Percentiles rank a stretch among this genome's conserved stretches.
These are phyloP conservation scores for Phytopythium helicoides DNA, from an alignment of 352 stramenopile species.

Conservation along the genomic window DNA sequence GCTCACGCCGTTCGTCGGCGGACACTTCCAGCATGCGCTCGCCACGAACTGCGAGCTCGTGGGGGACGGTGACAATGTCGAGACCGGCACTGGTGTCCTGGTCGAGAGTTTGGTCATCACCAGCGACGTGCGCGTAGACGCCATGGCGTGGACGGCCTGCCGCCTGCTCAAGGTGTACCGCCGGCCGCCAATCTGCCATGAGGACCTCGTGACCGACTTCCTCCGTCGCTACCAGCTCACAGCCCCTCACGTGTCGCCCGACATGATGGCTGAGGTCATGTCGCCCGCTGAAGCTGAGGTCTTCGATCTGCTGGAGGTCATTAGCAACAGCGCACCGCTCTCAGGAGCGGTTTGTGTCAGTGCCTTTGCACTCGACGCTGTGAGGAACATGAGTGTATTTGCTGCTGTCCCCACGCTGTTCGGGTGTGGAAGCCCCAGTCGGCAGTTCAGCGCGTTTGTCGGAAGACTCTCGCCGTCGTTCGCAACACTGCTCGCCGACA, in stretches of 20 bases:
- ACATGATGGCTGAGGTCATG: conserved; percentile 26
- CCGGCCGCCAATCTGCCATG: conserved; percentile 36
- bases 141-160: conserved; percentile 49
- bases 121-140: conserved; percentile 37
- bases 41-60: conserved; percentile 23
- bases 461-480: conserved; percentile 33
- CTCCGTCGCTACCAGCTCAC: conserved; percentile 30
- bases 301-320: conserved; percentile 27
- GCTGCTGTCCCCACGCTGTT: conserved; percentile 11
- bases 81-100: conserved; percentile 8
- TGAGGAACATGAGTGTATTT: conserved; percentile 8
- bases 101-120: conserved; percentile 25
- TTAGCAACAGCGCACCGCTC: conserved; percentile 39
- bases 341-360: conserved; percentile 35
- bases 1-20: conserved; percentile 17
- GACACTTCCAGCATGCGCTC: conserved; percentile 30
- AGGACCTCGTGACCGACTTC: conserved; percentile 38
- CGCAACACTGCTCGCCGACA: conserved; percentile 26
- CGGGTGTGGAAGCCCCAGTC: conserved; percentile 36
- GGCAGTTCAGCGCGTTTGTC: conserved; percentile 26
- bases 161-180: conserved; percentile 34
- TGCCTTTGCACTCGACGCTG: conserved; percentile 23
- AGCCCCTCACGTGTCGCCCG: conserved; percentile 16
- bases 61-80: conserved; percentile 8
- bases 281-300: conserved; percentile 34